phyloP scores from a whole-genome alignment of 2,329 filamentous ascomycete genomes.

The Trichoderma semiorbis region DNA sequence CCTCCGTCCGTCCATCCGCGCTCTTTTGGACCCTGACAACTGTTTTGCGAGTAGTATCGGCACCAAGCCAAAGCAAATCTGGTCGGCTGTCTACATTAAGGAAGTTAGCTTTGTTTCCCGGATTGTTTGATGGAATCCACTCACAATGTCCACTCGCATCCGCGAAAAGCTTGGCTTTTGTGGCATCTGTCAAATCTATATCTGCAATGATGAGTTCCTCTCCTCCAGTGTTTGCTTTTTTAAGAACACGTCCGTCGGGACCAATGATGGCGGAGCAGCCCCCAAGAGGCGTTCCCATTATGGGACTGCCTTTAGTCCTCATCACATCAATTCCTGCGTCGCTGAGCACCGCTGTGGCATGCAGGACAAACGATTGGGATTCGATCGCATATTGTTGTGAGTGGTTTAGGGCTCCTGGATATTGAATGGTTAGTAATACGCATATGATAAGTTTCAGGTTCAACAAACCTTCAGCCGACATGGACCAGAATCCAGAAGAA shows the following conservation, averaged over 20 bases:
- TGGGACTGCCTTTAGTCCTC: neutral
- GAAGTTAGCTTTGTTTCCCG: neutral
- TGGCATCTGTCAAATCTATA: neutral
- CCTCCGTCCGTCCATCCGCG: neutral
- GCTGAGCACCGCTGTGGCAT: neutral
- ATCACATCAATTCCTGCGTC: neutral
- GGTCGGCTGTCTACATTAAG: neutral
- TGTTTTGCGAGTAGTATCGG: neutral
- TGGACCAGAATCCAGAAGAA: neutral
- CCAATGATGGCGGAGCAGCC: neutral
- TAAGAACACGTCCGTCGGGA: neutral
- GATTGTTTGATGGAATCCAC: neutral
- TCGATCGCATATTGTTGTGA: neutral
- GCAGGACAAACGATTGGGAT: neutral
- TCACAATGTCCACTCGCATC: neutral
- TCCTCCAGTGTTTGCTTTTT: neutral
- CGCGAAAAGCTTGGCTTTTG: neutral
- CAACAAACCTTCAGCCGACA: neutral
- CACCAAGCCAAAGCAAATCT: neutral
- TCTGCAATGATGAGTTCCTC: neutral
- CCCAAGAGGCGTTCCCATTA: neutral
- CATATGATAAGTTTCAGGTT: neutral
- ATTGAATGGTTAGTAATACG: neutral
- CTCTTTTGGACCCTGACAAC: neutral
- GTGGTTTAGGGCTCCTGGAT: neutral